phyloP scores from a whole-genome alignment of 768 basidiomycete genomes.

The Phylloporus arenicola region DNA sequence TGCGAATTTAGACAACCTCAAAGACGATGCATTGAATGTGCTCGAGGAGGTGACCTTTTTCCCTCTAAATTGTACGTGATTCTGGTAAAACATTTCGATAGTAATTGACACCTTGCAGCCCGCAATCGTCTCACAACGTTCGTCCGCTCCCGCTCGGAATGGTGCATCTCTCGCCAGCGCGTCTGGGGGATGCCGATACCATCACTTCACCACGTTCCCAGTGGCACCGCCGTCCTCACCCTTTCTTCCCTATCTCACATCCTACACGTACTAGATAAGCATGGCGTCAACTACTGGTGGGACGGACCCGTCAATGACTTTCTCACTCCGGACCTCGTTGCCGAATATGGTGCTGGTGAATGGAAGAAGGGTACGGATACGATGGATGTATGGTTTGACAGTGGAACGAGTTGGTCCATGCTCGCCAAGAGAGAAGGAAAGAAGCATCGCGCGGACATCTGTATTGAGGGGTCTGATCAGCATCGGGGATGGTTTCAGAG shows the following conservation, averaged over 20 bases:
- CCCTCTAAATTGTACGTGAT: conserved; percentile 62
- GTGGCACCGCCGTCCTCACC: conserved; percentile 62
- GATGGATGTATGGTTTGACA: conserved; percentile 99
- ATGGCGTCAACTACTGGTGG: conserved; percentile 91
- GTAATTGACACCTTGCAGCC: conserved; percentile 40
- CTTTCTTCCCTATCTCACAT: conserved; percentile 66
- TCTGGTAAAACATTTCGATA: neutral
- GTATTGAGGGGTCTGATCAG: conserved; percentile 94
- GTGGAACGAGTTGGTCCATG: conserved; percentile 91
- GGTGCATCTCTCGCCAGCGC: conserved; percentile 98
- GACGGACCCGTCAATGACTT: conserved; percentile 79
- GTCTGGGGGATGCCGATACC: conserved; percentile 98
- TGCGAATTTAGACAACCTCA: conserved; percentile 83
- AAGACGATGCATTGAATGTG: conserved; percentile 64
- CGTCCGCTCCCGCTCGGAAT: conserved; percentile 85
- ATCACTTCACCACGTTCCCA: conserved; percentile 62
- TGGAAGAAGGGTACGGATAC: conserved; percentile 89
- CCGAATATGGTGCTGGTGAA: conserved; percentile 37
- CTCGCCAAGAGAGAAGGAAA: conserved; percentile 40
- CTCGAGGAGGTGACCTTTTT: conserved; percentile 69
- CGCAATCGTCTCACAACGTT: conserved; percentile 86
- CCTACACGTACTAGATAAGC: conserved; percentile 61
- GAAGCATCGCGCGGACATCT: conserved; percentile 68
- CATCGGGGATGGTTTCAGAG: conserved; percentile 99
- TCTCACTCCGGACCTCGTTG: conserved; percentile 53